These are phyloP conservation scores for Nidularia pulvinata DNA, from an alignment of 768 basidiomycete genomes.

Conservation along the genomic window DNA sequence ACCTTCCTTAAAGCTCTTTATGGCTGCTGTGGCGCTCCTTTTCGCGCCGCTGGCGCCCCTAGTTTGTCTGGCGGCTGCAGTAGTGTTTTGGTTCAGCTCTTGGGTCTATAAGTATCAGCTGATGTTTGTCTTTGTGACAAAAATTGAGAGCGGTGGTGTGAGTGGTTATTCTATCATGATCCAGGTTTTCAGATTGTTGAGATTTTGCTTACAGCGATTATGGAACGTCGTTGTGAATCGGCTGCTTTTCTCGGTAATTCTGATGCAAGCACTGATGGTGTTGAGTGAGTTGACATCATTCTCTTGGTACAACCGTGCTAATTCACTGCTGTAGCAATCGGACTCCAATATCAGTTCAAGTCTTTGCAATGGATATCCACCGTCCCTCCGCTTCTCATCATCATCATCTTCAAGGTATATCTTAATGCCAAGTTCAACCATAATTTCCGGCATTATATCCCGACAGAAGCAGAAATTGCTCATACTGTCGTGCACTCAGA, in stretches of 20 bases:
- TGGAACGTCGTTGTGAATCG: slow-evolving; percentile 96
- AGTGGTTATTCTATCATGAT: slow-evolving; percentile 22
- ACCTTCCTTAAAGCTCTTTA: slow-evolving; percentile 58
- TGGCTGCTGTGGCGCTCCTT: slow-evolving; percentile 88
- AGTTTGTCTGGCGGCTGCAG: slow-evolving; percentile 77
- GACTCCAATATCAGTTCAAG: slow-evolving; percentile 74
- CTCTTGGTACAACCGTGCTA: slow-evolving; percentile 1
- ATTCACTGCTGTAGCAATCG: slow-evolving; percentile 59
- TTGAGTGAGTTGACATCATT: slow-evolving; percentile 61
- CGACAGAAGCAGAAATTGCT: slow-evolving; percentile 75
- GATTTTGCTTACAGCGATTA: slow-evolving; percentile 53
- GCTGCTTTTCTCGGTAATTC: slow-evolving; percentile 68
- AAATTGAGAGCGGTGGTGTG: slow-evolving; percentile 93
- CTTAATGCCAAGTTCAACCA: slow-evolving; percentile 66
- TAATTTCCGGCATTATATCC: slow-evolving; percentile 84
- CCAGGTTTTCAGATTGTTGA: background rate
- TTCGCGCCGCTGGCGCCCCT: slow-evolving; percentile 96
- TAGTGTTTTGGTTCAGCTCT: slow-evolving; percentile 87
- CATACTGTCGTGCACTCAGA: slow-evolving; percentile 77
- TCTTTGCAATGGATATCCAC: slow-evolving; percentile 80
- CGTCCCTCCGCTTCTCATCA: slow-evolving; percentile 82
- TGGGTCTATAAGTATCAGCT: slow-evolving; percentile 96
- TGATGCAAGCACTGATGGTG: slow-evolving; percentile 89
- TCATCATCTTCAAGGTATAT: slow-evolving; percentile 85
- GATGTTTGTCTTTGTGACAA: slow-evolving; percentile 91